Evolutionary conservation across 2,329 filamentous ascomycete species (phyloP).

Genomic region (Sphaerulina musiva): DNA sequence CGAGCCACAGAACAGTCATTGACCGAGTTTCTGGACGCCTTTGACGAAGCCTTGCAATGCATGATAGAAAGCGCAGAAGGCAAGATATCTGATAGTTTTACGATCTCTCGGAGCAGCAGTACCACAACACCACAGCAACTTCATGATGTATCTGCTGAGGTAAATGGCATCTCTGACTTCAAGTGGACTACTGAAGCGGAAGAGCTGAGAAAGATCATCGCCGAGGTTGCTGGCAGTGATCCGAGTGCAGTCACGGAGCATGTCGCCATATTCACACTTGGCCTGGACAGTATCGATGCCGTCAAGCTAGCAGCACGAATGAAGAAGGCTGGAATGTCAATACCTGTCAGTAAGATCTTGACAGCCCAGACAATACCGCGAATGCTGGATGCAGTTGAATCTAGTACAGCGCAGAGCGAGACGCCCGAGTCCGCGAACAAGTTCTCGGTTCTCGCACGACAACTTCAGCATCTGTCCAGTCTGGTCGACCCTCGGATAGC

Average conservation of each 20-base stretch:
- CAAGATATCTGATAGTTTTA: conserved; percentile 11
- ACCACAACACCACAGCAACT: conserved; percentile 1
- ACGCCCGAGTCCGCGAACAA: conserved; percentile 1
- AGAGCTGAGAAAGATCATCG: conserved; percentile 56
- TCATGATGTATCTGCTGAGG: conserved; percentile 6
- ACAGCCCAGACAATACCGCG: conserved; percentile 59
- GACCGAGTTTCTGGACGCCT: conserved; percentile 10
- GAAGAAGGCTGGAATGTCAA: conserved; percentile 51
- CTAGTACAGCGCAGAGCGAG: background rate
- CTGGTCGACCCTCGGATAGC: background rate
- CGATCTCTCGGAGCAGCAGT: conserved; percentile 1
- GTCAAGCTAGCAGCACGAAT: conserved; percentile 75
- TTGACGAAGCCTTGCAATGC: conserved; percentile 12
- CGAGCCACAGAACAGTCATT: conserved; percentile 33
- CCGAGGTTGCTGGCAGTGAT: conserved; percentile 52
- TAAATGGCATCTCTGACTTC: conserved; percentile 39
- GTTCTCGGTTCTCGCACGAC: conserved; percentile 11
- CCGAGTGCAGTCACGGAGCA: conserved; percentile 48
- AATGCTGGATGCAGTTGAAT: conserved; percentile 42
- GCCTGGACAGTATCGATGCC: conserved; percentile 85
- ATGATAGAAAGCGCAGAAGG: conserved; percentile 10
- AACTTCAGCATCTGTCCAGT: conserved; percentile 11
- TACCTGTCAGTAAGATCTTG: conserved; percentile 74
- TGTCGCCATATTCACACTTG: conserved; percentile 70
- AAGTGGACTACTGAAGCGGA: conserved; percentile 53